Conservation (phyloP, 192 early-diverging fungal species). For the Entomortierella parvispora region DNA sequence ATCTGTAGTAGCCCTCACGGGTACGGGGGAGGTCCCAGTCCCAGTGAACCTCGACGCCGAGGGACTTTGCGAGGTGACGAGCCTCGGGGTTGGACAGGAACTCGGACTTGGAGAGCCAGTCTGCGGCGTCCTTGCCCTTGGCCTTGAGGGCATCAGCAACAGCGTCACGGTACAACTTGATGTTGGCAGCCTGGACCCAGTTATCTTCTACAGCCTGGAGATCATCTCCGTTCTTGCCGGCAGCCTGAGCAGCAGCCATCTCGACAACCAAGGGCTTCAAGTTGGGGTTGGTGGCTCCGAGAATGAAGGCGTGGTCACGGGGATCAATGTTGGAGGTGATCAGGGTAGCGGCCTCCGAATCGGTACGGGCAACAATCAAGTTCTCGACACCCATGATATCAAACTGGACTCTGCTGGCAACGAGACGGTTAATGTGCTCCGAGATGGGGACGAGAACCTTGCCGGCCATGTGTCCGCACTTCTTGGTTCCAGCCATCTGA, state of each 20-base stretch:
- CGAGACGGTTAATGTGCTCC: slow-evolving; percentile 97
- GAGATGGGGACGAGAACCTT: slow-evolving; percentile 98
- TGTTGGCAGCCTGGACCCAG: slow-evolving; percentile 81
- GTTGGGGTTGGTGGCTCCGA: slow-evolving; percentile 89
- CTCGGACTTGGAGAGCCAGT: slow-evolving; percentile 60
- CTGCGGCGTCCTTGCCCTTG: slow-evolving; percentile 63
- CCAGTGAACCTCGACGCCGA: slow-evolving; percentile 81
- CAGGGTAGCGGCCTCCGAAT: slow-evolving; percentile 96
- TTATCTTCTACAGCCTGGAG: slow-evolving; percentile 87
- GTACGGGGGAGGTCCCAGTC: slow-evolving; percentile 91
- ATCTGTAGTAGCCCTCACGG: slow-evolving; percentile 97
- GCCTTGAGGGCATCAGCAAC: slow-evolving; percentile 79
- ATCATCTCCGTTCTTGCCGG: slow-evolving; percentile 75
- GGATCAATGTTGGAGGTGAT: slow-evolving; percentile 96
- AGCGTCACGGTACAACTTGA: slow-evolving; percentile 86
- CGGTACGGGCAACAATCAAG: slow-evolving; percentile 92
- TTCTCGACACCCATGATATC: slow-evolving; percentile 99
- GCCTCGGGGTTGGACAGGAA: slow-evolving; percentile 86
- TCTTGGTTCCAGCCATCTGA: slow-evolving; percentile 95
- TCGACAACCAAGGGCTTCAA: slow-evolving; percentile 75
- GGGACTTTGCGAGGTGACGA: slow-evolving; percentile 77
- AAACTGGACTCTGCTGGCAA: slow-evolving; percentile 94
- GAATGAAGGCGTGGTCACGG: slow-evolving; percentile 95
- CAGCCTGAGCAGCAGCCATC: slow-evolving; percentile 84
- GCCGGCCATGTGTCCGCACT: slow-evolving; percentile 99